Percentiles rank a stretch among this genome's conserved stretches.
These are phyloP conservation scores for Polytrichum formosum DNA, from an alignment of 225 moss, liverwort and hornwort genomes.

Conservation along the genomic window DNA sequence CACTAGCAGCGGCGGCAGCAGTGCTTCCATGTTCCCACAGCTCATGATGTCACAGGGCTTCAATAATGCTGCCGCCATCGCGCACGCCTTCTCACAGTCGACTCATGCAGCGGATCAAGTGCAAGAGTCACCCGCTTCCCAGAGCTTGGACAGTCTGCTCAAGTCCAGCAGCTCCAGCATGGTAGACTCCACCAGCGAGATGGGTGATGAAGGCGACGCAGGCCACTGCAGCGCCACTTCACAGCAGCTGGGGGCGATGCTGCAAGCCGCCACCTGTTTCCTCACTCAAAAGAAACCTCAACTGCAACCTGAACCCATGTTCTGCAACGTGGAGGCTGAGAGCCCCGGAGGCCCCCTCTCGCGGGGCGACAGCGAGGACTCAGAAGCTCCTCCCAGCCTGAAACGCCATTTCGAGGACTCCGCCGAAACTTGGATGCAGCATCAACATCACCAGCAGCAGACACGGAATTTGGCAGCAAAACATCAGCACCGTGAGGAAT, in stretches of 20 bases:
- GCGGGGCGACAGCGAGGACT: conserved; percentile 10
- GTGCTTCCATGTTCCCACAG: conserved; percentile 16
- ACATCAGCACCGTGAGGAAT: conserved; percentile 6
- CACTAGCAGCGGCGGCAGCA: not conserved
- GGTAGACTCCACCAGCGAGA: conserved; percentile 39
- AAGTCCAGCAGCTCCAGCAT: conserved; percentile 40
- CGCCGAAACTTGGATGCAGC: conserved; percentile 29
- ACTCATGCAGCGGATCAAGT: conserved; percentile 11
- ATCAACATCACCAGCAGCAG: conserved; percentile 15
- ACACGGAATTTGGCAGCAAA: not conserved
- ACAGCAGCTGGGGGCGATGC: conserved; percentile 1
- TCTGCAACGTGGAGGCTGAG: conserved; percentile 12
- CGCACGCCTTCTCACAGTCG: conserved; percentile 36
- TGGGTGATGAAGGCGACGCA: conserved; percentile 10
- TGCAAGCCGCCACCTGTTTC: not conserved
- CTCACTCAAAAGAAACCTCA: too few species aligned
- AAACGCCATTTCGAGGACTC: conserved; percentile 27
- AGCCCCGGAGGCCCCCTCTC: conserved; percentile 47
- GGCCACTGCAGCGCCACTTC: conserved; percentile 19
- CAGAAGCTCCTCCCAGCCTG: conserved; percentile 8
- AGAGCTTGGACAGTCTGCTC: conserved; percentile 22
- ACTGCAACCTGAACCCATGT: not conserved
- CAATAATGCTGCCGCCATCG: conserved; percentile 6
- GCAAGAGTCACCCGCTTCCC: conserved; percentile 28
- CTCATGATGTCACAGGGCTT: conserved; percentile 8